These are phyloP conservation scores for Irpex sp. DNA, from an alignment of 1,284 basidiomycete genomes.

Conservation along the genomic window DNA sequence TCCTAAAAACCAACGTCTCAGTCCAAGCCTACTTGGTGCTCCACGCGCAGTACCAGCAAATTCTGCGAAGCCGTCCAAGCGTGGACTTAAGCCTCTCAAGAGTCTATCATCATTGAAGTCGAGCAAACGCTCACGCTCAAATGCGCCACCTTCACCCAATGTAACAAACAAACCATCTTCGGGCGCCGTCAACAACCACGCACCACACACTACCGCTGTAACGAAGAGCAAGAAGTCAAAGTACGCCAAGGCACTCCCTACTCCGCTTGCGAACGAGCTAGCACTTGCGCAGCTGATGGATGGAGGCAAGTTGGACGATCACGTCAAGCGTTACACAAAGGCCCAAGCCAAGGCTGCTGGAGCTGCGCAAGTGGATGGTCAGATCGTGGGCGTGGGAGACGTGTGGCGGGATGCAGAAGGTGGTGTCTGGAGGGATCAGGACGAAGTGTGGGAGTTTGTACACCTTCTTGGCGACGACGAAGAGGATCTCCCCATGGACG, in stretches of 20 bases:
- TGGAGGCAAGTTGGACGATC: constrained; percentile 55
- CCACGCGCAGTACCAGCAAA: constrained; percentile 5
- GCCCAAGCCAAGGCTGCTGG: constrained; percentile 44
- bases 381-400: constrained; percentile 39
- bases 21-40: constrained; percentile 10
- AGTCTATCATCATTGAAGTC: constrained; percentile 25
- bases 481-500: constrained; percentile 15
- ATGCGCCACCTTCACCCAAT: constrained; percentile 19
- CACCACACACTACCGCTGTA: constrained; percentile 7
- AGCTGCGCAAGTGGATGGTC: constrained; percentile 21
- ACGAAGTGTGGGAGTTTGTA: constrained; percentile 65
- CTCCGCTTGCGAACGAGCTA: constrained; percentile 58
- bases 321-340: constrained; percentile 50
- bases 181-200: constrained; percentile 12
- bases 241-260: constrained; percentile 38
- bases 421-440: constrained; percentile 66
- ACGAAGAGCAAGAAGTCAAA: constrained; percentile 39
- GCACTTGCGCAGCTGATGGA: constrained; percentile 63
- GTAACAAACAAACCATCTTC: constrained; percentile 13
- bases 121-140: constrained; percentile 20
- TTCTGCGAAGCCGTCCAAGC: constrained; percentile 15
- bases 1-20: constrained; percentile 13
- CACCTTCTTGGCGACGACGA: constrained; percentile 44
- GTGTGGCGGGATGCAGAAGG: constrained; percentile 58
- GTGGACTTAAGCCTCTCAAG: constrained; percentile 26